Evolutionary conservation across 768 basidiomycete species (phyloP).

Genomic region (Podaxis carcinomalis): DNA sequence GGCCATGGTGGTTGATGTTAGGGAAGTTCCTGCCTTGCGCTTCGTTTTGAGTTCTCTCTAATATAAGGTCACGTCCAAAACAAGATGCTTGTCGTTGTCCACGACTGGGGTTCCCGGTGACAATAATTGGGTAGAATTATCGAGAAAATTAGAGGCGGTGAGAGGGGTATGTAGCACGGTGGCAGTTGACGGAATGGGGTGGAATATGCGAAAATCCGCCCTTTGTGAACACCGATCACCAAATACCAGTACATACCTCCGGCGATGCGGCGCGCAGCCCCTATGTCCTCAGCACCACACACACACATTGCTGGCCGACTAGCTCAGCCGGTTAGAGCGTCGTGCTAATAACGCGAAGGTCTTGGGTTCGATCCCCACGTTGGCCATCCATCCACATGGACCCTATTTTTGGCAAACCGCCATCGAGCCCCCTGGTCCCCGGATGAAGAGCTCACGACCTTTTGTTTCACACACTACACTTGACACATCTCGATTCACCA

Average conservation of each 20-base stretch:
- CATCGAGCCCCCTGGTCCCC: not conserved
- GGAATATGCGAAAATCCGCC: not conserved
- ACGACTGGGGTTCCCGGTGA: not conserved
- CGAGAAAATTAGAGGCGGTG: not conserved
- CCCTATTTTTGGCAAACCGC: not conserved
- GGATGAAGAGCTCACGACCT: not conserved
- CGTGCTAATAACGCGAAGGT: constrained; percentile 76
- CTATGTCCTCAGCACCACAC: not conserved
- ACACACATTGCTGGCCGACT: constrained; percentile 46
- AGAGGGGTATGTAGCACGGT: not conserved
- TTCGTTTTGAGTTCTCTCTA: constrained; percentile 1
- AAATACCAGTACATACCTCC: not conserved
- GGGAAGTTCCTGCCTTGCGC: not conserved
- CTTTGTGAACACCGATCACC: not conserved
- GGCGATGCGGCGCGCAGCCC: not conserved
- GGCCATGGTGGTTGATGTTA: constrained; percentile 2
- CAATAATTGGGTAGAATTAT: not conserved
- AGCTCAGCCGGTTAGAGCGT: constrained; percentile 87
- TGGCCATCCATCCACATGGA: constrained; percentile 5
- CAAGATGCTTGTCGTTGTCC: not conserved
- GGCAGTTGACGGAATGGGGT: not conserved
- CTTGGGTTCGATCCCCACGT: constrained; percentile 35
- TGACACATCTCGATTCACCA: too few relatives aligned
- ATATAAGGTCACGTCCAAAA: not conserved
- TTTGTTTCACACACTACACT: not conserved